Base-by-base conservation (phyloP, 805 yeast genomes). In the Candida verbasci region DNA sequence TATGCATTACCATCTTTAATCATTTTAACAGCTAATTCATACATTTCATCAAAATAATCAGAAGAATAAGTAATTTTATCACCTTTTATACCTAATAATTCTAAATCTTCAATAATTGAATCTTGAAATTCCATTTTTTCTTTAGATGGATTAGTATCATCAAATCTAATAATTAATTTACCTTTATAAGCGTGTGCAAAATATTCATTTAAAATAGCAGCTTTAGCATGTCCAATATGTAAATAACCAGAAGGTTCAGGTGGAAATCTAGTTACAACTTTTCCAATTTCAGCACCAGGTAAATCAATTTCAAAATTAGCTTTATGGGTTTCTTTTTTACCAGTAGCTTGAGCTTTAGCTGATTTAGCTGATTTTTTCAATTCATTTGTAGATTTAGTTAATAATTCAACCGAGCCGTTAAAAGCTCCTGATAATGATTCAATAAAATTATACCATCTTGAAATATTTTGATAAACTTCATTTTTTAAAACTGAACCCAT, bases 231-330 rank as follows among this genome's bases (percentile, higher is more conserved):
- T 50, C 99, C 99, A 66, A 93, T 93, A 67, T 93, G 99, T 65
- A 93, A 76, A 65, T 89, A 93, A 68, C 99, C 99, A 68, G 95
- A 86, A 42, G 99, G 99, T 71, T 93, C 99, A 47, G 99, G 99
- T 35, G 96, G 98, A 80, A 93, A 93, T 69, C 99, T 84, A 37
- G 98, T 94, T 37, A 94, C 97, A 40, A 93, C 99, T 65, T 89
- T 71, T 47, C 99, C 99, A 40, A 83, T 80, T 53, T 76, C 80
- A 41, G 99, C 99, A 58, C 80, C 94, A 41, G 84, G 85, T 48
- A 93, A 77, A 53, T 86, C 93, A 54, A 93, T 93, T 59, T 89
- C 97, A 50, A 84, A 93, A 62, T 84, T 89, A 44, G 98, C 97
- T 69, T 87, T 86, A 73, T 87, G 94, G 36, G 80, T 70, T 63